Conservation (phyloP, 2,329 filamentous ascomycete genomes). For the Aspergillus calidoustus region DNA sequence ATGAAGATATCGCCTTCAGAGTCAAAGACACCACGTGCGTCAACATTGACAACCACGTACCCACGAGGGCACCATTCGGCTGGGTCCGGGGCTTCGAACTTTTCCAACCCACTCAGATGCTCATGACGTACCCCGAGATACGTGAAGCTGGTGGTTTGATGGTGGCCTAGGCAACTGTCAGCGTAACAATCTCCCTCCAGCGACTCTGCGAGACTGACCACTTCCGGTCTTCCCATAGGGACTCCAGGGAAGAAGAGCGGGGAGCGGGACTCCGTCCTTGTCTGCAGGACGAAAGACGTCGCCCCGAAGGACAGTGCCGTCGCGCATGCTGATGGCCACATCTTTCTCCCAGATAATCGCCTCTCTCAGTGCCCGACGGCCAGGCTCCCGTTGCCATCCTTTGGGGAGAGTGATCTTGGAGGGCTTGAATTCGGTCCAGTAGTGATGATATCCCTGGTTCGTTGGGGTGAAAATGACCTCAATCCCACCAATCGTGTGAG, state of each 20-base stretch:
- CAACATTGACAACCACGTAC: constrained; percentile 37
- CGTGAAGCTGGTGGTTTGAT: constrained; percentile 13
- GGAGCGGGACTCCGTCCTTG: constrained; percentile 24
- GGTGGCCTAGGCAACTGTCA: neutral
- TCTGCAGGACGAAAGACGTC: constrained; percentile 25
- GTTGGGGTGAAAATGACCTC: neutral
- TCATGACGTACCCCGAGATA: constrained; percentile 19
- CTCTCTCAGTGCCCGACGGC: constrained; percentile 17
- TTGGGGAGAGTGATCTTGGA: constrained; percentile 20
- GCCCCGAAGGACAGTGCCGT: constrained; percentile 20
- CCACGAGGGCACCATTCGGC: constrained; percentile 35
- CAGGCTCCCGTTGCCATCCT: constrained; percentile 24
- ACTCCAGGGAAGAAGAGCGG: constrained; percentile 31
- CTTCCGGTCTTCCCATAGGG: constrained; percentile 32
- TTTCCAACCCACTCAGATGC: constrained; percentile 27
- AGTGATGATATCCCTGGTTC: constrained; percentile 14
- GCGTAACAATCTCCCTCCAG: too few species aligned
- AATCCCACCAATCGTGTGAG: neutral
- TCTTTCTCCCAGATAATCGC: constrained; percentile 26
- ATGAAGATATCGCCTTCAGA: constrained; percentile 32
- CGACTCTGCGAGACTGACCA: constrained; percentile 3
- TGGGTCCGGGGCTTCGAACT: constrained; percentile 38
- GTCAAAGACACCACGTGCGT: constrained; percentile 33
- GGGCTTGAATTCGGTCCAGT: constrained; percentile 23
- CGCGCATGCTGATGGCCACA: constrained; percentile 23